Evolutionary conservation across 495 filamentous ascomycete genomes (phyloP).

Genomic region (Stereocaulon alpinum): DNA sequence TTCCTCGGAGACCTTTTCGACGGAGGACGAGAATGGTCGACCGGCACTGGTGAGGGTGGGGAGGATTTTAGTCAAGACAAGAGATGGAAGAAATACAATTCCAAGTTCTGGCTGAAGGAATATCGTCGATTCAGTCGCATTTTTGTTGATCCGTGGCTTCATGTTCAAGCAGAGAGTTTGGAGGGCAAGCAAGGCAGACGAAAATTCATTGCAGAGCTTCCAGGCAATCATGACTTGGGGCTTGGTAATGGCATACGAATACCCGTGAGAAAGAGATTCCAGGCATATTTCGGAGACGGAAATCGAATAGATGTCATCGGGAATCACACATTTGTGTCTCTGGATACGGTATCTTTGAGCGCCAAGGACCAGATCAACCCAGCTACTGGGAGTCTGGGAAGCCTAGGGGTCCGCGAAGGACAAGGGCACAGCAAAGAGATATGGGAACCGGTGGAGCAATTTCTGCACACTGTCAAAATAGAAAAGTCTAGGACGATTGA

Average conservation of each 20-base stretch:
- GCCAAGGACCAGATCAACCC: constrained; percentile 50
- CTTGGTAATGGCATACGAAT: constrained; percentile 77
- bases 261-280: constrained; percentile 69
- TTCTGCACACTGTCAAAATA: constrained; percentile 52
- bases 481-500: constrained; percentile 35
- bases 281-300: constrained; percentile 77
- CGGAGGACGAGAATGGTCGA: constrained; percentile 91
- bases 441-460: constrained; percentile 66
- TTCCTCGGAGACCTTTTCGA: constrained; percentile 97
- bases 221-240: constrained; percentile 96
- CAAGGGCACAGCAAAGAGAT: constrained; percentile 47
- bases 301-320: constrained; percentile 83
- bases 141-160: constrained; percentile 57
- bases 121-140: constrained; percentile 70
- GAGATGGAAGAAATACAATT: constrained; percentile 64
- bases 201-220: constrained; percentile 69
- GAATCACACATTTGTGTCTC: constrained; percentile 89
- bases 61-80: constrained; percentile 45
- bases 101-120: constrained; percentile 73
- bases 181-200: constrained; percentile 31
- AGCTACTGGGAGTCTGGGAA: constrained; percentile 35
- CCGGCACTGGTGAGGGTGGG: constrained; percentile 38
- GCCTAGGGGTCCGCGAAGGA: constrained; percentile 29
- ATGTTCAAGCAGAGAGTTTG: background rate
- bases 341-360: constrained; percentile 81